Evolutionary conservation across 805 yeast genomes (phyloP).

Genomic region (Sungouiella thailandica): DNA sequence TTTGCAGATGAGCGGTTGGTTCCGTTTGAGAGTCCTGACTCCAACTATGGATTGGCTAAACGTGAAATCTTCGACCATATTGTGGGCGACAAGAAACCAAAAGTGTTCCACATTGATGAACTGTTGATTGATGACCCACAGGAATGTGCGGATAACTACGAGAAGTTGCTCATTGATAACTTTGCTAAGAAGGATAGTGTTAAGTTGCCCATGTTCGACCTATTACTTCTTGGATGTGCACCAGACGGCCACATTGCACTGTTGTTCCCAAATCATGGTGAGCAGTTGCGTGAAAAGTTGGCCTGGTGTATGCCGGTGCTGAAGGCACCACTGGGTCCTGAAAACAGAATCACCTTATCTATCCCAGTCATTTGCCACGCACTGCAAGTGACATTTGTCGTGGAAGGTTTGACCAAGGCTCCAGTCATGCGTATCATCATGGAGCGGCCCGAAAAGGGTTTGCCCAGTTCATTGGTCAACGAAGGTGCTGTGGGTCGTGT

Average conservation of each 20-base stretch:
- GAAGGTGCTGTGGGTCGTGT: constrained; percentile 97
- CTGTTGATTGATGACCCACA: constrained; percentile 70
- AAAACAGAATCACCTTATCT: constrained; percentile 80
- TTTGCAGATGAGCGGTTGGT: constrained; percentile 96
- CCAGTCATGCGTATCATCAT: constrained; percentile 85
- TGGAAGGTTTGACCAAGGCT: constrained; percentile 93
- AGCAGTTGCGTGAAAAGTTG: constrained; percentile 77
- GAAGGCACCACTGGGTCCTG: constrained; percentile 87
- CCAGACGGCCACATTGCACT: constrained; percentile 98
- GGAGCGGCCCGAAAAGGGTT: constrained; percentile 96
- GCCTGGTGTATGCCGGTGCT: constrained; percentile 96
- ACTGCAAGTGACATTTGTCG: constrained; percentile 87
- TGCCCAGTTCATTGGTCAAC: constrained; percentile 89
- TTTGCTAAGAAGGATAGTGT: constrained; percentile 97
- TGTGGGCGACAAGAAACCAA: constrained; percentile 53
- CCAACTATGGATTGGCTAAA: constrained; percentile 88
- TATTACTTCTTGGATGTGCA: constrained; percentile 91
- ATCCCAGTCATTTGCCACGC: constrained; percentile 95
- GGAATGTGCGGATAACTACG: constrained; percentile 93
- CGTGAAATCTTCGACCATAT: constrained; percentile 73
- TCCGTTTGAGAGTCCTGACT: constrained; percentile 74
- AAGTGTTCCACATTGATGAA: constrained; percentile 80
- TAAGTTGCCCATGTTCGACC: constrained; percentile 89
- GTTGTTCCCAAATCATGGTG: constrained; percentile 85
- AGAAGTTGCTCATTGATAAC: constrained; percentile 75